phyloP scores from a whole-genome alignment of 177 flowering plant species.

The Vitis hybrid region DNA sequence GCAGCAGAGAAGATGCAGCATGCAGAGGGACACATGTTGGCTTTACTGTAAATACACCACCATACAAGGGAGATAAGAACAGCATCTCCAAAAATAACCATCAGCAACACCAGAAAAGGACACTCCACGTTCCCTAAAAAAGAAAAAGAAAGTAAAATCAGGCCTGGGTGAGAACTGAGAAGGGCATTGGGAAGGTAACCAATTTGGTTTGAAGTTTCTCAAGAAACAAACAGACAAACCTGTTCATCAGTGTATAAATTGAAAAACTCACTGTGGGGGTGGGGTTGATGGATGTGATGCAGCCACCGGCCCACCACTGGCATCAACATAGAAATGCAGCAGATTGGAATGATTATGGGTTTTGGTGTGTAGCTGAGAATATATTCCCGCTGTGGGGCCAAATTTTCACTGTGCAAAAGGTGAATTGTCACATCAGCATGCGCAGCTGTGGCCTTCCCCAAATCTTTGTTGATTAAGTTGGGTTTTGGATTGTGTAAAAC shows the following conservation, averaged over 20 bases:
- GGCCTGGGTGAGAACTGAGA: background rate
- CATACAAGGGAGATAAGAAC: constrained; percentile 1
- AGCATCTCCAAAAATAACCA: background rate
- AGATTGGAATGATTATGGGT: too few relatives aligned
- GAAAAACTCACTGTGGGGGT: too few relatives aligned
- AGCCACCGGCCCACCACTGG: too few relatives aligned
- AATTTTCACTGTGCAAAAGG: too few relatives aligned
- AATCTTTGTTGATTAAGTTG: too few relatives aligned
- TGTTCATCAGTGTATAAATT: background rate
- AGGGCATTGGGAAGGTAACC: constrained; percentile 4
- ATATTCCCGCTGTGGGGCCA: too few relatives aligned
- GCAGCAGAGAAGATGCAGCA: background rate
- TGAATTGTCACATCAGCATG: too few relatives aligned
- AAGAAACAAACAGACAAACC: constrained; percentile 17
- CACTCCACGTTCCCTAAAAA: background rate
- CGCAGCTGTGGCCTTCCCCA: too few relatives aligned
- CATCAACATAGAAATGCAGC: too few relatives aligned
- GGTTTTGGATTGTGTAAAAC: too few relatives aligned
- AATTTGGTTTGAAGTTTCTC: constrained; percentile 6
- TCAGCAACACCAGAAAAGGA: background rate
- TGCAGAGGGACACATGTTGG: constrained; percentile 7
- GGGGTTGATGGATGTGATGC: too few relatives aligned
- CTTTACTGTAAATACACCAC: background rate
- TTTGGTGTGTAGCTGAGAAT: too few relatives aligned
- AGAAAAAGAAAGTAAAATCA: background rate